Conservation (phyloP, 139 green algal genomes). For the Chlamydomonas asymmetrica region DNA sequence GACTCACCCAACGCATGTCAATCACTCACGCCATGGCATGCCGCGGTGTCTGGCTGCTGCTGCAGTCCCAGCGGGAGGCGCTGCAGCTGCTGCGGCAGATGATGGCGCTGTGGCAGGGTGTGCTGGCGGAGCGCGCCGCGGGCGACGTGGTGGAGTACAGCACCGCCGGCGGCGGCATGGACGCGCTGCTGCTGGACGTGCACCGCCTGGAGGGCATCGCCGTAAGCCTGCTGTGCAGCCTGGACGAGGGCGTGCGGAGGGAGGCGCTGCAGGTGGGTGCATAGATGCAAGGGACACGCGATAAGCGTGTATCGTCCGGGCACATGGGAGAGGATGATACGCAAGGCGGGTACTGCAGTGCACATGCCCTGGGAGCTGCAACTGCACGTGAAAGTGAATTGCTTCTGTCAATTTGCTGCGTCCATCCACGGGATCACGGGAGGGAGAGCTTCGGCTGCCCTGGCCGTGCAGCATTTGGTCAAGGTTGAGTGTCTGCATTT, state of each 20-base stretch:
- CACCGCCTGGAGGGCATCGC: constrained; percentile 58
- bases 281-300: no score
- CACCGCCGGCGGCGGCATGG: not conserved
- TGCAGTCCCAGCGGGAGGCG: constrained; percentile 40
- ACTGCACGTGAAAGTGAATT: no score
- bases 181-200: constrained; percentile 48
- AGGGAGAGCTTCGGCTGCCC: no score
- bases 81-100: constrained; percentile 44
- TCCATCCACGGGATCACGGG: no score
- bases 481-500: no score
- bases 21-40: not conserved
- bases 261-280: constrained; percentile 49
- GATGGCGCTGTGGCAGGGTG: constrained; percentile 43
- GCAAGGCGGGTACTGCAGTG: no score
- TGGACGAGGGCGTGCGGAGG: constrained; percentile 44
- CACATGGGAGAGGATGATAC: no score
- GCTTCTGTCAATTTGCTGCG: no score
- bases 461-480: no score
- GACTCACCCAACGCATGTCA: no score
- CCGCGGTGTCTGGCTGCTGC: not conserved
- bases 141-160: constrained; percentile 24
- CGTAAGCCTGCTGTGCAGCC: constrained; percentile 54
- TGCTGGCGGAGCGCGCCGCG: constrained; percentile 40
- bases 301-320: no score
- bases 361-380: no score